phyloP scores from a whole-genome alignment of 352 stramenopile species.

The Pythium monospermum region DNA sequence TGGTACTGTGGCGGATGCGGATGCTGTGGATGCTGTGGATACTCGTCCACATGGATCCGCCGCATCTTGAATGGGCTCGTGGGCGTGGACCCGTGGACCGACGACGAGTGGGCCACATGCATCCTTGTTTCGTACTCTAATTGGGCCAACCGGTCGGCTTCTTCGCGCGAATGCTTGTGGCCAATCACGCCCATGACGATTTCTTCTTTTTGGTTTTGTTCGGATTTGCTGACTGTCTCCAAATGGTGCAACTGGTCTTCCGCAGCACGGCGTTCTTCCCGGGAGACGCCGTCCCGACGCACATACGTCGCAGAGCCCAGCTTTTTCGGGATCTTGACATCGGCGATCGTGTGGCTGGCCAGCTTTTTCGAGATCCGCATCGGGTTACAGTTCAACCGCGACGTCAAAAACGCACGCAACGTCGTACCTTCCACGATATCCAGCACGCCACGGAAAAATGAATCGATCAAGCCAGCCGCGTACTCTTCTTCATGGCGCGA shows the following conservation, averaged over 20 bases:
- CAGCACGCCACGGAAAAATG: slow-evolving; percentile 61
- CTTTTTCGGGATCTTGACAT: slow-evolving; percentile 71
- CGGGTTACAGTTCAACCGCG: slow-evolving; percentile 61
- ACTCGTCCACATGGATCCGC: slow-evolving; percentile 13
- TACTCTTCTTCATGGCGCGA: slow-evolving; percentile 68
- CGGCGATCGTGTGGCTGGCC: slow-evolving; percentile 55
- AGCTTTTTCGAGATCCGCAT: slow-evolving; percentile 82
- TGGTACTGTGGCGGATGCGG: neutral
- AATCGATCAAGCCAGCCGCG: slow-evolving; percentile 54
- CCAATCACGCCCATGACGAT: slow-evolving; percentile 18
- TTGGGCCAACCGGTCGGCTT: neutral
- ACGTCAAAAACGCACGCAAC: slow-evolving; percentile 54
- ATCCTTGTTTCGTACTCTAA: neutral
- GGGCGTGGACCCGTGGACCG: slow-evolving; percentile 1
- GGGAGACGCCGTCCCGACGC: slow-evolving; percentile 27
- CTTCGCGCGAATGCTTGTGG: slow-evolving; percentile 15
- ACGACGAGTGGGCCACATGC: neutral
- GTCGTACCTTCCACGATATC: slow-evolving; percentile 59
- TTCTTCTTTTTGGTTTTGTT: slow-evolving; percentile 15
- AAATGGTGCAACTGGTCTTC: slow-evolving; percentile 38
- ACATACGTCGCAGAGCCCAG: slow-evolving; percentile 62
- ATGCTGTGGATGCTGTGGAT: slow-evolving; percentile 3
- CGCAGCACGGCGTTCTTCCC: slow-evolving; percentile 26
- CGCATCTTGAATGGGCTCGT: slow-evolving; percentile 17
- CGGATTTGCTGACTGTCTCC: slow-evolving; percentile 21